Evolutionary conservation across 2,329 filamentous ascomycete species (phyloP).

Genomic region (Fusarium sp.): DNA sequence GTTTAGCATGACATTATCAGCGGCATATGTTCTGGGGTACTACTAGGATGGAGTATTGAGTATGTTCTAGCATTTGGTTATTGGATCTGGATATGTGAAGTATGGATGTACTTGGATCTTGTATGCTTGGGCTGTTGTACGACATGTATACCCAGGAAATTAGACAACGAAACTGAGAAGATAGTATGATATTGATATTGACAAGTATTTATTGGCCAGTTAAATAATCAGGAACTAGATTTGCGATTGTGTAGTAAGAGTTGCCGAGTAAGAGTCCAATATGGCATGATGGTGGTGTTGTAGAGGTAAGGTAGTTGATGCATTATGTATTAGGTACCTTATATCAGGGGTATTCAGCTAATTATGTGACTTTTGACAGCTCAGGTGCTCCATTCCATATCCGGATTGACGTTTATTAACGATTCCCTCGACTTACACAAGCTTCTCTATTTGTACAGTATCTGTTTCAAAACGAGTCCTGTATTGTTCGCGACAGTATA

Average conservation of each 20-base stretch:
- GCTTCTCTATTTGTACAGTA: not conserved
- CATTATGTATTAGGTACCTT: too few relatives aligned
- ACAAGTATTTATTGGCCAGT: not conserved
- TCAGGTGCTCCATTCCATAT: not conserved
- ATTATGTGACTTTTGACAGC: not conserved
- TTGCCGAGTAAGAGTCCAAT: too few relatives aligned
- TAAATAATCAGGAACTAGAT: not conserved
- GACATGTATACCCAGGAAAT: constrained; percentile 40
- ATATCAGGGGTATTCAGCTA: not conserved
- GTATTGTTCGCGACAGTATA: not conserved
- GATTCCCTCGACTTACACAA: not conserved
- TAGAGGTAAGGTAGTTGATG: not conserved
- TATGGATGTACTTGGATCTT: constrained; percentile 18
- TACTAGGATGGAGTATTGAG: constrained; percentile 34
- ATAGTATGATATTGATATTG: constrained; percentile 22
- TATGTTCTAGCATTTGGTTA: constrained; percentile 25
- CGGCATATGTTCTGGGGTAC: constrained; percentile 12
- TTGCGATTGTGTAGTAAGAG: too few relatives aligned
- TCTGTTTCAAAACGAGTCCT: not conserved
- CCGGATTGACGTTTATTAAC: constrained; percentile 4
- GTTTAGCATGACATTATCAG: constrained; percentile 30
- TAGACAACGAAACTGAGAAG: not conserved
- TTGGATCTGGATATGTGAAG: constrained; percentile 10
- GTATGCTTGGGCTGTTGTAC: constrained; percentile 14
- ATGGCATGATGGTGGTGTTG: too few relatives aligned